Evolutionary conservation across 2,329 filamentous ascomycete genomes (phyloP).

Genomic region (Venturia pyrina): DNA sequence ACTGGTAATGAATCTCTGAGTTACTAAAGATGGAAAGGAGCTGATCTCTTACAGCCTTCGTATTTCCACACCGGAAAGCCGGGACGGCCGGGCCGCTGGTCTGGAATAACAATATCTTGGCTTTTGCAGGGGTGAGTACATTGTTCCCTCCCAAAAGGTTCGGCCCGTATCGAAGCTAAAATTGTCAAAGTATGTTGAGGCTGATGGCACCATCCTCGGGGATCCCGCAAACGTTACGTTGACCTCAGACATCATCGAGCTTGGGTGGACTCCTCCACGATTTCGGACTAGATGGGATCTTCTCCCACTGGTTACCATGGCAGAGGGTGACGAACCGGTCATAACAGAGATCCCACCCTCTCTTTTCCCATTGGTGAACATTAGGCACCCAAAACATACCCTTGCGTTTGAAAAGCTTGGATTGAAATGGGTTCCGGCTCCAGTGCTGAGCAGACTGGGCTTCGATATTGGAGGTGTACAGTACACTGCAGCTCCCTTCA

Average conservation of each 20-base stretch:
- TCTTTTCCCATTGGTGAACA: slow-evolving; percentile 16
- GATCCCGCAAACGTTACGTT: slow-evolving; percentile 19
- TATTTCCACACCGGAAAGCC: slow-evolving; percentile 19
- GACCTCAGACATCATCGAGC: slow-evolving; percentile 20
- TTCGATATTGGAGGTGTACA: slow-evolving; percentile 22
- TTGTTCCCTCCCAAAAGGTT: background rate
- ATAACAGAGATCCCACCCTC: slow-evolving; percentile 17
- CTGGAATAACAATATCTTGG: slow-evolving; percentile 20
- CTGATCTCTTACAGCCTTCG: slow-evolving; percentile 15
- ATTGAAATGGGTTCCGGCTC: slow-evolving; percentile 20
- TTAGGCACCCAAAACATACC: slow-evolving; percentile 18
- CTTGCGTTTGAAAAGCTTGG: slow-evolving; percentile 19
- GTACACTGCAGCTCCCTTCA: slow-evolving; percentile 21
- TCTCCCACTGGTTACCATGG: slow-evolving; percentile 21
- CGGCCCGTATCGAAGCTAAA: background rate
- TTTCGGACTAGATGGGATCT: slow-evolving; percentile 19
- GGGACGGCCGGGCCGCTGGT: slow-evolving; percentile 19
- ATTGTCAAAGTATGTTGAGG: slow-evolving; percentile 14
- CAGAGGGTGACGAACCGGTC: slow-evolving; percentile 18
- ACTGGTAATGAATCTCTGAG: background rate
- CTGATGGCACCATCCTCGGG: slow-evolving; percentile 18
- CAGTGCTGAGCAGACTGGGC: slow-evolving; percentile 20
- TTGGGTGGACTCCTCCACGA: slow-evolving; percentile 20
- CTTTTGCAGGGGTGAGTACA: slow-evolving; percentile 18
- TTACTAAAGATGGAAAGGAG: background rate